Conservation (phyloP, 1,284 basidiomycete species). For the Moesziomyces parantarcticus region DNA sequence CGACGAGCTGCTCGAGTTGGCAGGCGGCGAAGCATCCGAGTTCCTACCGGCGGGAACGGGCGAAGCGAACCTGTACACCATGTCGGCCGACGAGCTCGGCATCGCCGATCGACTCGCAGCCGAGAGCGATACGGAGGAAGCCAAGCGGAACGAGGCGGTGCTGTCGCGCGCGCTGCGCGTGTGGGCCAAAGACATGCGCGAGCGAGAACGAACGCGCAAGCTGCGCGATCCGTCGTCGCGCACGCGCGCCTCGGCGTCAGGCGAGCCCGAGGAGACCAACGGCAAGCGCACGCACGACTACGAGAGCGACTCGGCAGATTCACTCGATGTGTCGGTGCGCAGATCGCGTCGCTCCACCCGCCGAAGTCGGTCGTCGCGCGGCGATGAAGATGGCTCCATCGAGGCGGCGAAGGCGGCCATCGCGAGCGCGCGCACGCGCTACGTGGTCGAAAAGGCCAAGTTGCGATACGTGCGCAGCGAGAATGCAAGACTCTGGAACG, state of each 20-base stretch:
- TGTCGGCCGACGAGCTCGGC: constrained; percentile 53
- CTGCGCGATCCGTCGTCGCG: constrained; percentile 17
- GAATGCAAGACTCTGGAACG: constrained; percentile 42
- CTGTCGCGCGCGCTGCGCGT: constrained; percentile 28
- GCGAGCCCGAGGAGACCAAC: background rate
- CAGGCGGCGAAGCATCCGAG: constrained; percentile 35
- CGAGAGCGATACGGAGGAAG: constrained; percentile 35
- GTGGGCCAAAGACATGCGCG: constrained; percentile 45
- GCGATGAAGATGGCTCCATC: constrained; percentile 9
- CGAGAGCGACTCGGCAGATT: constrained; percentile 40
- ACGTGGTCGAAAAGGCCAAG: constrained; percentile 64
- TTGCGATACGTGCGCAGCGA: constrained; percentile 31
- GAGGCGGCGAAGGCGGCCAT: constrained; percentile 30
- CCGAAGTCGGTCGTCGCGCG: constrained; percentile 28
- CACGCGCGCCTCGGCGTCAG: constrained; percentile 1
- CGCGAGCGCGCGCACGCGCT: constrained; percentile 39
- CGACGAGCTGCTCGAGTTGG: constrained; percentile 56
- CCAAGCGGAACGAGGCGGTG: constrained; percentile 29
- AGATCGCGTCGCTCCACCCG: constrained; percentile 15
- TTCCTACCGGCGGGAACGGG: constrained; percentile 9
- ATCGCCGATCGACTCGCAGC: constrained; percentile 25
- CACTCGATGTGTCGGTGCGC: constrained; percentile 14
- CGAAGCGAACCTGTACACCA: constrained; percentile 30
- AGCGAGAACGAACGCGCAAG: constrained; percentile 32
- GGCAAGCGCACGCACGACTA: constrained; percentile 33